Conservation (phyloP, 768 basidiomycete genomes). For the Candolleomyces aberdarensis region DNA sequence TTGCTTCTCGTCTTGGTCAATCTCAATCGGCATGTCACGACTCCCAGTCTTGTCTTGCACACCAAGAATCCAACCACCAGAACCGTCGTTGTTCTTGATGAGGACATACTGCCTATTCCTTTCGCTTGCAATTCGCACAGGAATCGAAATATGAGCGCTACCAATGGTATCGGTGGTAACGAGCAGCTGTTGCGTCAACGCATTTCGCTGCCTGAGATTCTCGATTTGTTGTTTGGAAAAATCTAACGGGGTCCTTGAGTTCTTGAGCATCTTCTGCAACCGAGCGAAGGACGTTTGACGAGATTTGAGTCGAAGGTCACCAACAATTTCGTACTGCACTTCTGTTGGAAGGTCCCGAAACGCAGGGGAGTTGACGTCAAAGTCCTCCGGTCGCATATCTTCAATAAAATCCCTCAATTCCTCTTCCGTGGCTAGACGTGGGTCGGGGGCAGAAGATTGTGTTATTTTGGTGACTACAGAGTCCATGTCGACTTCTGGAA, state of each 20-base stretch:
- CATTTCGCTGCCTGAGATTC: conserved; percentile 84
- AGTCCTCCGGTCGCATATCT: conserved; percentile 93
- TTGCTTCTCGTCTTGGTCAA: conserved; percentile 60
- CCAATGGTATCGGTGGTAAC: conserved; percentile 92
- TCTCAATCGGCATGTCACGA: conserved; percentile 77
- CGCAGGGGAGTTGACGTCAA: conserved; percentile 85
- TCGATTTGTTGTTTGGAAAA: conserved; percentile 97
- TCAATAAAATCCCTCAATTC: conserved; percentile 92
- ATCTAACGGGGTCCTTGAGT: conserved; percentile 80
- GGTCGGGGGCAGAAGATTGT: conserved; percentile 66
- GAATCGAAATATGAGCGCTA: conserved; percentile 85
- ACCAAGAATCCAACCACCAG: conserved; percentile 94
- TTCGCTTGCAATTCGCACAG: conserved; percentile 92
- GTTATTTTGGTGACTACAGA: conserved; percentile 61
- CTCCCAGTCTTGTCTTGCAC: conserved; percentile 83
- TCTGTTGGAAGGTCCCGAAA: conserved; percentile 94
- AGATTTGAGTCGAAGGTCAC: conserved; percentile 91
- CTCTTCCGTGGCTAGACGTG: conserved; percentile 93
- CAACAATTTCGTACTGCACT: conserved; percentile 97
- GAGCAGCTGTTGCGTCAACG: conserved; percentile 89
- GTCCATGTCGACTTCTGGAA: conserved; percentile 80
- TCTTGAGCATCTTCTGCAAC: conserved; percentile 84
- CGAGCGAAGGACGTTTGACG: conserved; percentile 92
- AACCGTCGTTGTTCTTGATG: conserved; percentile 83
- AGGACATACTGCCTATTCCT: conserved; percentile 94